These are phyloP conservation scores for Monilinia fructicola DNA, from an alignment of 2,329 filamentous ascomycete species.

Conservation along the genomic window DNA sequence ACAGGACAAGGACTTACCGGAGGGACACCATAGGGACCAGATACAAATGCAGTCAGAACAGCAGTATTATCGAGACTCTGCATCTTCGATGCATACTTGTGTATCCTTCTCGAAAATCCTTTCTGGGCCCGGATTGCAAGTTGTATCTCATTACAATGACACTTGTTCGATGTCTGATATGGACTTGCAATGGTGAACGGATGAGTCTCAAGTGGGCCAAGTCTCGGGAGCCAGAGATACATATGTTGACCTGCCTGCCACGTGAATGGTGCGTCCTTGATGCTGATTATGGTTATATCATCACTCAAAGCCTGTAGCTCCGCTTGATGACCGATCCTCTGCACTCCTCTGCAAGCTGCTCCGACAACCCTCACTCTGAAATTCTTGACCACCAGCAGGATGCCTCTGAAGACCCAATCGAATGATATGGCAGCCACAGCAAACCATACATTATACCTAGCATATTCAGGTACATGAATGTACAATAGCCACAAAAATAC, in stretches of 20 bases:
- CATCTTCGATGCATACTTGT: slow-evolving; percentile 47
- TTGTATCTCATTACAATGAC: slow-evolving; percentile 54
- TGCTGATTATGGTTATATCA: slow-evolving; percentile 56
- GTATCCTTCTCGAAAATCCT: slow-evolving; percentile 57
- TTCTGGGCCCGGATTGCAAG: slow-evolving; percentile 56
- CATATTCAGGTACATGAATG: slow-evolving; percentile 59
- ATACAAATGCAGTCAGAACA: slow-evolving; percentile 49
- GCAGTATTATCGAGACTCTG: slow-evolving; percentile 35
- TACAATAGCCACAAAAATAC: slow-evolving; percentile 64
- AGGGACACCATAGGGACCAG: slow-evolving; percentile 57
- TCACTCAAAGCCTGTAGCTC: slow-evolving; percentile 50
- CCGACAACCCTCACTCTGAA: slow-evolving; percentile 43
- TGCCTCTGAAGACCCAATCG: slow-evolving; percentile 55
- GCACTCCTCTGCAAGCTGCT: slow-evolving; percentile 32
- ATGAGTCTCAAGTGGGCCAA: slow-evolving; percentile 57
- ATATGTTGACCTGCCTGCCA: slow-evolving; percentile 62
- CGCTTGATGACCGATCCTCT: slow-evolving; percentile 54
- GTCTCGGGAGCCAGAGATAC: slow-evolving; percentile 58
- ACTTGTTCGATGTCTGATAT: slow-evolving; percentile 47
- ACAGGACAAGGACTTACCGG: slow-evolving; percentile 37
- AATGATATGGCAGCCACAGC: slow-evolving; percentile 61
- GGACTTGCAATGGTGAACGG: slow-evolving; percentile 61
- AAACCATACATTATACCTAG: slow-evolving; percentile 65
- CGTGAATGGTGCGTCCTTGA: slow-evolving; percentile 58
- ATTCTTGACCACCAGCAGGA: slow-evolving; percentile 52